Evolutionary conservation across 306 rosid species (phyloP).

Genomic region (Medicago truncatula): MtrunA17r5.0-ANR NC_053045.1:48980001-48980500

Average conservation of each 20-base stretch:
- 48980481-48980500: too few species aligned
- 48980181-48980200: neutral
- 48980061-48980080: neutral
- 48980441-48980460: neutral
- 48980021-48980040: neutral
- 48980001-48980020: neutral
- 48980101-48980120: neutral
- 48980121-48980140: neutral
- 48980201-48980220: constrained; percentile 39
- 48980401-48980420: constrained; percentile 18
- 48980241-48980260: constrained; percentile 84
- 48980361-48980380: constrained; percentile 43
- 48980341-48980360: constrained; percentile 63
- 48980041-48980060: neutral
- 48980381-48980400: constrained; percentile 23
- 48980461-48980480: too few species aligned
- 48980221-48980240: constrained; percentile 96
- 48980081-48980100: constrained; percentile 12
- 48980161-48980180: constrained; percentile 25
- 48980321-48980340: constrained; percentile 96
- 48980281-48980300: constrained; percentile 86
- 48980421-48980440: neutral
- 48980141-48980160: constrained; percentile 9
- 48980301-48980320: constrained; percentile 73
- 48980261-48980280: constrained; percentile 99